A percentile compares a stretch with the other conserved stretches of the same genome.
These are phyloP conservation scores for Xylariaceae sp. DNA, from an alignment of 2,329 filamentous ascomycete species.

Conservation along the genomic window DNA sequence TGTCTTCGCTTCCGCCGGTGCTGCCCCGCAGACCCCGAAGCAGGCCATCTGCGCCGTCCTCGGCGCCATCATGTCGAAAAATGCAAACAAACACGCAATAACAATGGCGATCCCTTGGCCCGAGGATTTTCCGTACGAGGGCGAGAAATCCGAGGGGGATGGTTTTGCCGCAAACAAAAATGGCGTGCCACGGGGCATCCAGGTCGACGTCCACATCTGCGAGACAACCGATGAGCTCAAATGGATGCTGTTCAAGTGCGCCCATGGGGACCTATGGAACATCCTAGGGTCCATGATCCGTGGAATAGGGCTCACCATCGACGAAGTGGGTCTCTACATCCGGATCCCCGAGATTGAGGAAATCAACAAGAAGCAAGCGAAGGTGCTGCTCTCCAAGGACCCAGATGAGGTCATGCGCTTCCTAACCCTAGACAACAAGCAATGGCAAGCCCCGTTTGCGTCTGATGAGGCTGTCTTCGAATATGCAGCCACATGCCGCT, in stretches of 20 bases:
- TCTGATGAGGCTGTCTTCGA: conserved; percentile 55
- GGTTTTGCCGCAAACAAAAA: not conserved
- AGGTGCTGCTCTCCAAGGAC: conserved; percentile 57
- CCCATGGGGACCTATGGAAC: conserved; percentile 69
- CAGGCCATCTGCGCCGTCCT: conserved; percentile 40
- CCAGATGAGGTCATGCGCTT: conserved; percentile 56
- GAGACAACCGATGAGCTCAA: conserved; percentile 40
- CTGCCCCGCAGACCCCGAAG: conserved; percentile 18
- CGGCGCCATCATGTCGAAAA: conserved; percentile 41
- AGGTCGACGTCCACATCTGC: conserved; percentile 64
- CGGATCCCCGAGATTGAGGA: conserved; percentile 65
- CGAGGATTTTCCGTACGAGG: conserved; percentile 6
- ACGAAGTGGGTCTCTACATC: conserved; percentile 59
- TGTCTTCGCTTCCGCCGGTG: conserved; percentile 18
- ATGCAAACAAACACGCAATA: conserved; percentile 25
- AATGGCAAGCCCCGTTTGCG: conserved; percentile 54
- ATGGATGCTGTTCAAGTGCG: conserved; percentile 65
- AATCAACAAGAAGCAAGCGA: conserved; percentile 51
- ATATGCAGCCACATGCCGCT: conserved; percentile 54
- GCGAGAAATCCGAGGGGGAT: conserved; percentile 10
- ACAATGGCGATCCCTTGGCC: conserved; percentile 58
- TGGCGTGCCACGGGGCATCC: conserved; percentile 46
- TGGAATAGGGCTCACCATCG: conserved; percentile 61
- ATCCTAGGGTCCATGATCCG: conserved; percentile 60
- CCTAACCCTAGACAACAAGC: conserved; percentile 50